Percentiles rank a stretch among this genome's conserved stretches.
Conservation (phyloP, 495 filamentous ascomycete genomes). For the Stereocaulon alpinum region DNA sequence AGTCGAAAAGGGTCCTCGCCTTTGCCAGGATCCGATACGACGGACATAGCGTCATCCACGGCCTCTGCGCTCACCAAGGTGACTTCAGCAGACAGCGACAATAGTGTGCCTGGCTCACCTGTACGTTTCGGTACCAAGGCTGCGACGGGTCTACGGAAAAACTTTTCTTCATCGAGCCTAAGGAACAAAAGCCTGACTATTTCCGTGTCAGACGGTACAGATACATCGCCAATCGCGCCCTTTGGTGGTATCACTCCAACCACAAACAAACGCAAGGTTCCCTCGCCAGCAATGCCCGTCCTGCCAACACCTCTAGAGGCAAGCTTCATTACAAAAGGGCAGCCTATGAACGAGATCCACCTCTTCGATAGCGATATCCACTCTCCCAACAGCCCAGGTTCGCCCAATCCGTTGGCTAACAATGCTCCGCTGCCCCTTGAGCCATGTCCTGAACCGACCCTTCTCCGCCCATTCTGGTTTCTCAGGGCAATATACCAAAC, state of each 20-base stretch:
- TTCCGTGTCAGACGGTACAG: conserved; percentile 56
- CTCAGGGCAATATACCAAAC: conserved; percentile 91
- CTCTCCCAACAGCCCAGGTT: conserved; percentile 56
- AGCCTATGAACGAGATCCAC: conserved; percentile 58
- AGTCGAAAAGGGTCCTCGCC: conserved; percentile 25
- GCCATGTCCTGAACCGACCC: conserved; percentile 76
- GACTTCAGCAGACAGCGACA: conserved; percentile 34
- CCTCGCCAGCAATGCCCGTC: conserved; percentile 44
- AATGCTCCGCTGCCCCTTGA: conserved; percentile 69
- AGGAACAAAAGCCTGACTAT: conserved; percentile 66
- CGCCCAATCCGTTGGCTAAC: conserved; percentile 47
- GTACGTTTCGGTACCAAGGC: conserved; percentile 40
- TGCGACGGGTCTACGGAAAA: conserved; percentile 57
- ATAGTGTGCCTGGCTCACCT: conserved; percentile 36
- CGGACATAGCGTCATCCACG: conserved; percentile 16
- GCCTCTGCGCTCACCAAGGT: conserved; percentile 29
- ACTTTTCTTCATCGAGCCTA: conserved; percentile 67
- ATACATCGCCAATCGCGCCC: conserved; percentile 65
- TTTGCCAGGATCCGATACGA: conserved; percentile 15
- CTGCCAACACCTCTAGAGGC: conserved; percentile 58
- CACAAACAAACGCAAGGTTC: conserved; percentile 39
- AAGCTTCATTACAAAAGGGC: conserved; percentile 43
- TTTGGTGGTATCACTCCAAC: conserved; percentile 54
- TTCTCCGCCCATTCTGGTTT: conserved; percentile 90
- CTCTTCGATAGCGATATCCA: conserved; percentile 82